Evolutionary conservation across 768 basidiomycete genomes (phyloP).

Genomic region (Kwoniella shandongensis): DNA sequence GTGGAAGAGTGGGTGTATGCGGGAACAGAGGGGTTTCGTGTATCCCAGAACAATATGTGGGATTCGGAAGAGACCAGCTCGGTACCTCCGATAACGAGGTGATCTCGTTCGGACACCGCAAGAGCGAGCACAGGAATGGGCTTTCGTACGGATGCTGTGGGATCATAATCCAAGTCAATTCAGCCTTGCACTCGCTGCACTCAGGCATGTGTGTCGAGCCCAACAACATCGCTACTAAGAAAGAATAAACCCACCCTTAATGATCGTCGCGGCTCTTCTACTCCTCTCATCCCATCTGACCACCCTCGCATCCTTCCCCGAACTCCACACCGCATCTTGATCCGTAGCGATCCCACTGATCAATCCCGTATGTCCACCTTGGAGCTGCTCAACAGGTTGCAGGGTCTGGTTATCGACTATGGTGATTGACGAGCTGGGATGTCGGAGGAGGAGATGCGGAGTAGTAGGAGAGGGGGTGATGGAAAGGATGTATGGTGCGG

Average conservation of each 20-base stretch:
- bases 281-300: slow-evolving; percentile 53
- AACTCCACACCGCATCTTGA: slow-evolving; percentile 39
- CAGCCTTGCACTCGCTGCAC: too few species aligned
- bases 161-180: too few species aligned
- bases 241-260: slow-evolving; percentile 51
- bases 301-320: slow-evolving; percentile 45
- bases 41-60: slow-evolving; percentile 85
- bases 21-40: slow-evolving; percentile 69
- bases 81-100: slow-evolving; percentile 76
- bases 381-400: slow-evolving; percentile 38
- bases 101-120: slow-evolving; percentile 42
- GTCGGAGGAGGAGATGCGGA: slow-evolving; percentile 47
- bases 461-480: slow-evolving; percentile 41
- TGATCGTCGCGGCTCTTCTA: slow-evolving; percentile 31
- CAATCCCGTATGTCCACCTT: slow-evolving; percentile 42
- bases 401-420: slow-evolving; percentile 48
- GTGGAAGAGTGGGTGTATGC: slow-evolving; percentile 77
- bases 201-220: too few species aligned
- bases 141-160: slow-evolving; percentile 40
- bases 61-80: slow-evolving; percentile 80
- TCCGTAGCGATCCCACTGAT: slow-evolving; percentile 35
- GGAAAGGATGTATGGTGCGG: slow-evolving; percentile 45
- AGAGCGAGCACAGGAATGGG: slow-evolving; percentile 46
- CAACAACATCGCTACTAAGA: too few species aligned
- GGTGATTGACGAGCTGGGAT: slow-evolving; percentile 45